A percentile compares a stretch with the other conserved stretches of the same genome.
Evolutionary conservation across 495 filamentous ascomycete genomes (phyloP).

Genomic region (Collariella sp.): DNA sequence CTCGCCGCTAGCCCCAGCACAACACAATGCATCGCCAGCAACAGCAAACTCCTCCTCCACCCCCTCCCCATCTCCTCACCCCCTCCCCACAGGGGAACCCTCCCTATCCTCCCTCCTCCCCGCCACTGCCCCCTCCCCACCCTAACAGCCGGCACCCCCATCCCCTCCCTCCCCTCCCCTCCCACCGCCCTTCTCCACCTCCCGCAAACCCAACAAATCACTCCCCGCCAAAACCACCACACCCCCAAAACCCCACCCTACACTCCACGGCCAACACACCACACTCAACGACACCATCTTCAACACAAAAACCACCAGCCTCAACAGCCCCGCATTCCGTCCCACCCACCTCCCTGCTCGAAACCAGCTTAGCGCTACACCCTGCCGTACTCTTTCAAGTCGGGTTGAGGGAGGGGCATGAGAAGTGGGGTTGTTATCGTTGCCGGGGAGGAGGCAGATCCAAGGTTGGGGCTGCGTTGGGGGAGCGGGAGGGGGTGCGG

Average conservation of each 20-base stretch:
- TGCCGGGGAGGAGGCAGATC: background rate
- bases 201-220: conserved; percentile 33
- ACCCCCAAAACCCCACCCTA: conserved; percentile 26
- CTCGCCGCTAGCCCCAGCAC: conserved; percentile 30
- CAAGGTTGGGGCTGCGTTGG: conserved; percentile 15
- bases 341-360: conserved; percentile 16
- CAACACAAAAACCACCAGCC: conserved; percentile 28
- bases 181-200: conserved; percentile 6
- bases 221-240: conserved; percentile 33
- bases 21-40: conserved; percentile 33
- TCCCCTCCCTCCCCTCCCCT: background rate
- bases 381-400: conserved; percentile 31
- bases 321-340: conserved; percentile 21
- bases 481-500: conserved; percentile 17
- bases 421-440: conserved; percentile 42
- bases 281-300: conserved; percentile 37
- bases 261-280: conserved; percentile 40
- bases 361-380: conserved; percentile 25
- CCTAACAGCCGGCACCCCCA: background rate
- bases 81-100: background rate
- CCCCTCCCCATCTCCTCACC: conserved; percentile 22
- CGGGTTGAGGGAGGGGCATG: conserved; percentile 49
- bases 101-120: conserved; percentile 1
- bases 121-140: too few relatives aligned
- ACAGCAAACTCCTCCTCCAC: conserved; percentile 29